Evolutionary conservation across 306 rosid genomes (phyloP).

Genomic region (Rubus idaeus): DNA sequence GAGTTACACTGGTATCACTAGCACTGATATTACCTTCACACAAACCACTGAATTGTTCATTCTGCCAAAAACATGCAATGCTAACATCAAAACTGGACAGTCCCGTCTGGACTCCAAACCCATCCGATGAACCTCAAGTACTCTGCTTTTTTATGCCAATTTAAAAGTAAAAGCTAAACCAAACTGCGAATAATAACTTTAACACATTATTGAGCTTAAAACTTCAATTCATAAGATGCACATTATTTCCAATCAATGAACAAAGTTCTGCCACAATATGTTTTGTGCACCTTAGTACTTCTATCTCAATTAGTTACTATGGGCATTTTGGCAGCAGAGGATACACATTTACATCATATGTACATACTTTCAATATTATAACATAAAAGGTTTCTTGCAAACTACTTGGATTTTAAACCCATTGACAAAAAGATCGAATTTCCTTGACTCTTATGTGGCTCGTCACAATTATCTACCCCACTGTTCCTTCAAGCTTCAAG

Average conservation of each 20-base stretch:
- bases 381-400: not conserved
- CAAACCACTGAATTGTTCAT: too few relatives aligned
- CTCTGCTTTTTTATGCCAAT: not conserved
- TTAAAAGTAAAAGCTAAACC: not conserved
- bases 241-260: not conserved
- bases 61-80: not conserved
- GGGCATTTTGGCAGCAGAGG: not conserved
- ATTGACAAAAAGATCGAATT: constrained; percentile 21
- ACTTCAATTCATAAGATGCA: not conserved
- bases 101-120: too few relatives aligned
- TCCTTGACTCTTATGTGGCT: not conserved
- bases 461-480: constrained; percentile 45
- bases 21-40: too few relatives aligned
- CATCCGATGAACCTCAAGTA: not conserved
- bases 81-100: not conserved
- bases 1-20: too few relatives aligned
- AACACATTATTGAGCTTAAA: not conserved
- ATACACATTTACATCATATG: constrained; percentile 23
- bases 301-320: not conserved
- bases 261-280: not conserved
- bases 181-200: not conserved
- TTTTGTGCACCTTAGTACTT: not conserved
- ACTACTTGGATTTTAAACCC: constrained; percentile 10
- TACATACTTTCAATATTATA: constrained; percentile 11
- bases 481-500: constrained; percentile 92